Evolutionary conservation across 2,329 filamentous ascomycete species (phyloP), one percentile per base, ranked within the genome.

Genomic region (Macrophomina pseudophaseolina): DNA sequence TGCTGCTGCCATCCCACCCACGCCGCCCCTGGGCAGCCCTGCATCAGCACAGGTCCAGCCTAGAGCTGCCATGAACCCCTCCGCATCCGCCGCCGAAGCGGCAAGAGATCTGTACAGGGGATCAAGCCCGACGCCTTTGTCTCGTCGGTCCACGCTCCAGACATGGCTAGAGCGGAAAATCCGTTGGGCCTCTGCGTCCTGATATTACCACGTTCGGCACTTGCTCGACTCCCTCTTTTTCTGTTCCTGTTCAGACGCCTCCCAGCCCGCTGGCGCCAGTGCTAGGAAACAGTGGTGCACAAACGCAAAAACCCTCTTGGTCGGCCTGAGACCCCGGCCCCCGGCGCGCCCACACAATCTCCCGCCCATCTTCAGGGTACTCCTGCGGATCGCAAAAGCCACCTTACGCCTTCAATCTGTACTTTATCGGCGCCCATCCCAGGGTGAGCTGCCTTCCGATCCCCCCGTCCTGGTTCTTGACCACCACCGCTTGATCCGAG

Each of bases 181-280:
- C 32, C 58, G 30, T 49, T 28, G 58, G 58, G 58, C 58, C 58
- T 62, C 58, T 62, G 58, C 58, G 58, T 49, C 32, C 42, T 62
- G 58, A 23, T 14, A 51, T 62, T 62, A 49, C 58, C 58, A 32
- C 9, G n/a, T 62, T 62, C 58, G 42, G 58, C 42, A 62, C 58
- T 62, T 62, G 58, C 42, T 62, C 58, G 42, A 30, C 23, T 28
- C 54, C 30, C 42, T 28, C 7, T 46, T 14, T 23, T 48, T 6
- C 56, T 35, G 23, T 18, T 33, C 38, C 33, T n/a, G 54, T 8
- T 9, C 42, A n/a, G 54, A 32, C 6, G 51, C 35, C n/a, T 28
- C 18, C 38, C 53, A 58, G 38, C 35, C 35, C 12, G 53, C 38
- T 44, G 53, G 53, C 23, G 53, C 53, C 56, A 44, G 11, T n/a